Evolutionary conservation across 2,329 filamentous ascomycete species (phyloP), one percentile per base, ranked within the genome.

Genomic region (Paraphoma sp.): DNA sequence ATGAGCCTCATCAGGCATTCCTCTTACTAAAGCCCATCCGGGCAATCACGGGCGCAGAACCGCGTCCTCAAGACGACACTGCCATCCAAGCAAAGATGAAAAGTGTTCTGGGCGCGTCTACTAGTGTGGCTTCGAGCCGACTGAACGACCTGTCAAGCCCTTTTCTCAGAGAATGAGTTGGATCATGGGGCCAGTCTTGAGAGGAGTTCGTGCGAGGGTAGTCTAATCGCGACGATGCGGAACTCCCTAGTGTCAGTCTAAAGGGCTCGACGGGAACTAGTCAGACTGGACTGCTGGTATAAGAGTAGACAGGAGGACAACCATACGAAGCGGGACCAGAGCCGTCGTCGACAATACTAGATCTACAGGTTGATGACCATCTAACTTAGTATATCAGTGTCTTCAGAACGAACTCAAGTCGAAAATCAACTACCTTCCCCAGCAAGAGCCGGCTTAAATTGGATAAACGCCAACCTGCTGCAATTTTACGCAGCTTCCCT

Each of bases 1-100:
- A 63, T 56, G 54, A 63, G 55, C 60, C 58, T 63, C 59, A 40
- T 53, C 52, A 55, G 54, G 56, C 59, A 45, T 23, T 47, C 54
- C 28, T 54, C 57, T 52, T 33, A 53, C 56, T 57, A 46, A 42
- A 30, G 38, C 14, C n/a, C 28, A 38, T 50, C 43, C 42, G 45
- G 48, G 51, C 62, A 63, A 63, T 51, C 49, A 45, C 23, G 18
- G 12, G 16, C 14, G 11, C 28, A 55, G n/a, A 50, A 29, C 11
- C 11, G 17, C 33, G 40, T 45, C 44, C 17, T 55, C 17, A 29
- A 40, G 49, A 17, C 44, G 40, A 50, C 36, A 44, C 40, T 42
- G 40, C 49, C 45, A 50, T 45, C 56, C 57, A 64, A 63, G 59
- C 46, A 61, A 61, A 64, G 51, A 38, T 43, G 33, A 38, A 44